Evolutionary conservation across 495 filamentous ascomycete species (phyloP).

Genomic region (Parmelia sp.): DNA sequence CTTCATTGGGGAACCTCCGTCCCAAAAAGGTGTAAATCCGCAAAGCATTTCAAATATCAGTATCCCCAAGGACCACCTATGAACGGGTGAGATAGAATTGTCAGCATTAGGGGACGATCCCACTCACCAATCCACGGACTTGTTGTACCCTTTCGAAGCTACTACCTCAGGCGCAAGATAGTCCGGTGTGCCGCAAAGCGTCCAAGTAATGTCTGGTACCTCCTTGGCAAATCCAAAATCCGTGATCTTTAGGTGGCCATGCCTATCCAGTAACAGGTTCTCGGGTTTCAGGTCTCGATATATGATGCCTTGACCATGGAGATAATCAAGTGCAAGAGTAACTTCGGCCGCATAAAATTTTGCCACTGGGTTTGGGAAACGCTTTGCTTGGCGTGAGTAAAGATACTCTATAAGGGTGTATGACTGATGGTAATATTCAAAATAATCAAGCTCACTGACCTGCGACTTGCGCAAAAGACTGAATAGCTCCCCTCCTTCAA

Average conservation of each 20-base stretch:
- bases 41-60: slow-evolving; percentile 99
- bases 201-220: slow-evolving; percentile 98
- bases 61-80: slow-evolving; percentile 96
- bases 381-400: slow-evolving; percentile 47
- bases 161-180: slow-evolving; percentile 97
- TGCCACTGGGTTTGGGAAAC: slow-evolving; percentile 96
- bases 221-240: slow-evolving; percentile 99
- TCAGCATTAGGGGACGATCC: background rate
- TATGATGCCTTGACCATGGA: slow-evolving; percentile 92
- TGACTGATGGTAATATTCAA: background rate
- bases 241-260: slow-evolving; percentile 96
- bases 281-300: slow-evolving; percentile 97
- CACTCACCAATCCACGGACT: slow-evolving; percentile 93
- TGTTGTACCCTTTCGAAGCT: slow-evolving; percentile 96
- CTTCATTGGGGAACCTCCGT: slow-evolving; percentile 93
- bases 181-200: slow-evolving; percentile 95
- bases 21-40: slow-evolving; percentile 98
- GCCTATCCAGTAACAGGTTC: slow-evolving; percentile 88
- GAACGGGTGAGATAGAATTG: slow-evolving; percentile 18
- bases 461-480: slow-evolving; percentile 92
- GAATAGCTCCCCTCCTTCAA: slow-evolving; percentile 98
- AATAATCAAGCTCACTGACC: slow-evolving; percentile 49
- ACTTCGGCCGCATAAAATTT: slow-evolving; percentile 99
- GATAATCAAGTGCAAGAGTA: slow-evolving; percentile 87
- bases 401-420: slow-evolving; percentile 10